Conservation (phyloP, 257 asterid species). For the Scutellaria minor region DNA sequence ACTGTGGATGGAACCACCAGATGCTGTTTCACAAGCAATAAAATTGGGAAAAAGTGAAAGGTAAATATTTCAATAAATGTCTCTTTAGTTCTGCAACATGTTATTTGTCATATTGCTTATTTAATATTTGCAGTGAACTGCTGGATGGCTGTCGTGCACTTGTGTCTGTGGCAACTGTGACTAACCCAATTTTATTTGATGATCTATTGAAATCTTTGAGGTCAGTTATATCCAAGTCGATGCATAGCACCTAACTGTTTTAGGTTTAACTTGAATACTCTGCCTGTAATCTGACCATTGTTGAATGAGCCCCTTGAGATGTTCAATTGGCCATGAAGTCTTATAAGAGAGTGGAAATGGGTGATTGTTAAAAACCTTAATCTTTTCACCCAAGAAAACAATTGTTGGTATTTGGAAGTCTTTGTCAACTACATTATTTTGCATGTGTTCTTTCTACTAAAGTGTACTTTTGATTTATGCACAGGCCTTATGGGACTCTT, state of each 20-base stretch:
- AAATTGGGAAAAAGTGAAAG: conserved; percentile 92
- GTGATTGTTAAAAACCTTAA: conserved; percentile 22
- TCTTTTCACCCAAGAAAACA: conserved; percentile 1
- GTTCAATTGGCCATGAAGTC: conserved; percentile 2
- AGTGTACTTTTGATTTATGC: conserved; percentile 34
- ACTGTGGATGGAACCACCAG: conserved; percentile 95
- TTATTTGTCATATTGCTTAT: conserved; percentile 41
- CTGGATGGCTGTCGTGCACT: conserved; percentile 97
- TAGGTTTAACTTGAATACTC: conserved; percentile 25
- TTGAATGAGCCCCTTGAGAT: conserved; percentile 22
- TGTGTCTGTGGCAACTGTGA: conserved; percentile 81
- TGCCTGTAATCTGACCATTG: conserved; percentile 7
- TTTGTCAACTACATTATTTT: conserved; percentile 15
- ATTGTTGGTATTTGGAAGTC: conserved; percentile 29
- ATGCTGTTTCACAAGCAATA: conserved; percentile 70
- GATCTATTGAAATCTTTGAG: conserved; percentile 80
- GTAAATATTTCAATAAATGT: conserved; percentile 41
- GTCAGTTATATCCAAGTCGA: conserved; percentile 47
- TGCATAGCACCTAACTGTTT: conserved; percentile 18
- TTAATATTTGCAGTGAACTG: conserved; percentile 69
- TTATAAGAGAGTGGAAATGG: conserved; percentile 25
- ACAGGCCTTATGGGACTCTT: conserved; percentile 91
- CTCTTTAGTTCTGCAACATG: conserved; percentile 26
- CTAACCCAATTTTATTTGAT: conserved; percentile 73
- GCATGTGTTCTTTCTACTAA: conserved; percentile 15